Evolutionary conservation across 495 filamentous ascomycete genomes (phyloP).

Genomic region (Penicillium crystallinum): DNA sequence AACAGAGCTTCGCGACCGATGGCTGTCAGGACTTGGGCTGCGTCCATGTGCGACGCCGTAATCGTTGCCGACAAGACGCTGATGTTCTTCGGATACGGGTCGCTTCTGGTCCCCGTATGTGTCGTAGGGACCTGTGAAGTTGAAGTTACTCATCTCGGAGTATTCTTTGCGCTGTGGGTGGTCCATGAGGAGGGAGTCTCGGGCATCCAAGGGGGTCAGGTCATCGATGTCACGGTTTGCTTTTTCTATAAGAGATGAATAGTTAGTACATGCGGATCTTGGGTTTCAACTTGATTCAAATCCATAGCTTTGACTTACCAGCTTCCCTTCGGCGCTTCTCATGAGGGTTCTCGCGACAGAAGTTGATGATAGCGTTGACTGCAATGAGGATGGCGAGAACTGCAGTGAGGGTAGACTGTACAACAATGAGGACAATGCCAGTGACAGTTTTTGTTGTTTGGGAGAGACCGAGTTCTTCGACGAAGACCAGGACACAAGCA

Average conservation of each 20-base stretch:
- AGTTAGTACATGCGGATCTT: slow-evolving; percentile 10
- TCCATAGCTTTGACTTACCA: slow-evolving; percentile 49
- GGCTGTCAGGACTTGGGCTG: slow-evolving; percentile 35
- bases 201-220: slow-evolving; percentile 83
- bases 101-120: slow-evolving; percentile 40
- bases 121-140: slow-evolving; percentile 40
- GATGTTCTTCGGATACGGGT: slow-evolving; percentile 29
- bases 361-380: slow-evolving; percentile 79
- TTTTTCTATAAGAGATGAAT: slow-evolving; percentile 55
- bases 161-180: slow-evolving; percentile 36
- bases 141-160: slow-evolving; percentile 46
- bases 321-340: slow-evolving; percentile 76
- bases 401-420: slow-evolving; percentile 81
- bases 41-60: slow-evolving; percentile 35
- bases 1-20: slow-evolving; percentile 25
- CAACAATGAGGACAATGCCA: slow-evolving; percentile 81
- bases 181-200: slow-evolving; percentile 80
- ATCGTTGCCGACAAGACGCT: slow-evolving; percentile 37
- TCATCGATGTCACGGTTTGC: slow-evolving; percentile 74
- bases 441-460: slow-evolving; percentile 95
- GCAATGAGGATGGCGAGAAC: slow-evolving; percentile 83
- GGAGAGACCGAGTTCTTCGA: slow-evolving; percentile 83
- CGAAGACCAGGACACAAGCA: slow-evolving; percentile 85
- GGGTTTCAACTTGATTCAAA: not conserved
- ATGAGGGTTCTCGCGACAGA: slow-evolving; percentile 85